Evolutionary conservation across 2,329 filamentous ascomycete species (phyloP).

Genomic region (Trichoderma brevicompactum): DNA sequence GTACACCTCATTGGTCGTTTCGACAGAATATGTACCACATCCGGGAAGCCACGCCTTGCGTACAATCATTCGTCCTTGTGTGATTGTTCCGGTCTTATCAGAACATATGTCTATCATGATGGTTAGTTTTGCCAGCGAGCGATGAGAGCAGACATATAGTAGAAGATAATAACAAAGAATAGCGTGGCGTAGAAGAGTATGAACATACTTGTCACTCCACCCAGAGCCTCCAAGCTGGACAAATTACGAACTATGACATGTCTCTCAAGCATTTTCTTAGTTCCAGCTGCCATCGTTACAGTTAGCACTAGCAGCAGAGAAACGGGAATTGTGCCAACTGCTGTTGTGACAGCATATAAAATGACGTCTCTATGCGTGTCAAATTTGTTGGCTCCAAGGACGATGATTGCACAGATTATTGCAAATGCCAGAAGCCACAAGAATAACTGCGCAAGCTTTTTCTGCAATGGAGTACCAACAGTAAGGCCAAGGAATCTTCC

Average conservation of each 20-base stretch:
- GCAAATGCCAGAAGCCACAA: slow-evolving; percentile 65
- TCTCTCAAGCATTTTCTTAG: slow-evolving; percentile 52
- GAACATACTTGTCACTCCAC: slow-evolving; percentile 52
- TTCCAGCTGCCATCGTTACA: slow-evolving; percentile 57
- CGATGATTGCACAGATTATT: slow-evolving; percentile 46
- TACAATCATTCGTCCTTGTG: slow-evolving; percentile 40
- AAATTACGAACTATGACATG: slow-evolving; percentile 56
- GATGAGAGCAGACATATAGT: neutral
- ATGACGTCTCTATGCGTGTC: slow-evolving; percentile 42
- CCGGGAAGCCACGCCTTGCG: slow-evolving; percentile 40
- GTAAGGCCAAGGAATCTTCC: slow-evolving; percentile 51
- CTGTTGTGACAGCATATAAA: slow-evolving; percentile 47
- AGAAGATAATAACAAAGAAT: too few species aligned
- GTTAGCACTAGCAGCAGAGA: slow-evolving; percentile 55
- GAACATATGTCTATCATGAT: slow-evolving; percentile 38
- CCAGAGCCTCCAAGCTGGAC: slow-evolving; percentile 53
- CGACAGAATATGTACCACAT: slow-evolving; percentile 42
- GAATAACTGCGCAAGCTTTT: slow-evolving; percentile 69
- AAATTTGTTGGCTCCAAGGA: slow-evolving; percentile 46
- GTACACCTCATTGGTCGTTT: slow-evolving; percentile 39
- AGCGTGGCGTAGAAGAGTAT: too few species aligned
- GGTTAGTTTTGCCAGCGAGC: neutral
- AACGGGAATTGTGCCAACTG: slow-evolving; percentile 52
- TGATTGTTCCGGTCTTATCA: slow-evolving; percentile 43
- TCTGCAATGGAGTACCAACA: slow-evolving; percentile 70